Evolutionary conservation across 768 basidiomycete genomes (phyloP), one percentile per base, ranked within the genome.

Genomic region (Gloeophyllum trabeum): DNA sequence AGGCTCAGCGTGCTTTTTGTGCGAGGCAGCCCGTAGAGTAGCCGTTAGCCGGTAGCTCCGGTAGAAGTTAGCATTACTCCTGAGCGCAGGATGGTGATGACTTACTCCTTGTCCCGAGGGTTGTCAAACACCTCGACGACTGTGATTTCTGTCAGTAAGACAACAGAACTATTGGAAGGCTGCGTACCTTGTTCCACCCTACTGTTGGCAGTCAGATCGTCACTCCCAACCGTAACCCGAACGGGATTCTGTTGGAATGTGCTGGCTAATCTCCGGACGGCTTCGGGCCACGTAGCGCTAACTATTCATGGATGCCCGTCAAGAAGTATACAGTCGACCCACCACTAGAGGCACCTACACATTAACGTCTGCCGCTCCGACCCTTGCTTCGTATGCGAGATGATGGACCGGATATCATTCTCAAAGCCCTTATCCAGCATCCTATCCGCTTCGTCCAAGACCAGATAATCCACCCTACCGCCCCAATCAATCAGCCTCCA

Each of bases 351-450:
- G 21, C 18, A 73, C 86, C 50, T 58, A 92, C 88, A 93, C 90
- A 93, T 92, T 71, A 92, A 79, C 5, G 89, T 94, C 64, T 93
- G 90, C 36, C 91, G 73, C 44, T 75, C 71, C n/a, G 67, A 58
- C 25, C 72, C 68, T 55, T 76, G 76, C 63, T 79, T 73, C 2
- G 81, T 78, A 43, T 71, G 66, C 5, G 74, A 79, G 47, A 98
- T 92, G 54, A 99, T 98, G 46, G 70, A 76, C 41, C 90, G 70
- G 46, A 98, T 96, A 57, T 97, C 96, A 53, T 98, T 96, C 59
- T 99, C 96, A 57, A 99, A 99, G 0, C 94, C 96, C 60, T 85
- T 91, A 59, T 98, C 96, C 39, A 99, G 69, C 94, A 97, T 97
- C 40, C 94, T 74, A 63, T 98, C 94, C 4, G 96, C 96, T 65